A percentile compares a stretch with the other conserved stretches of the same genome.
These are phyloP conservation scores for Auricularia sp. DNA, from an alignment of 768 basidiomycete genomes.

Conservation along the genomic window DNA sequence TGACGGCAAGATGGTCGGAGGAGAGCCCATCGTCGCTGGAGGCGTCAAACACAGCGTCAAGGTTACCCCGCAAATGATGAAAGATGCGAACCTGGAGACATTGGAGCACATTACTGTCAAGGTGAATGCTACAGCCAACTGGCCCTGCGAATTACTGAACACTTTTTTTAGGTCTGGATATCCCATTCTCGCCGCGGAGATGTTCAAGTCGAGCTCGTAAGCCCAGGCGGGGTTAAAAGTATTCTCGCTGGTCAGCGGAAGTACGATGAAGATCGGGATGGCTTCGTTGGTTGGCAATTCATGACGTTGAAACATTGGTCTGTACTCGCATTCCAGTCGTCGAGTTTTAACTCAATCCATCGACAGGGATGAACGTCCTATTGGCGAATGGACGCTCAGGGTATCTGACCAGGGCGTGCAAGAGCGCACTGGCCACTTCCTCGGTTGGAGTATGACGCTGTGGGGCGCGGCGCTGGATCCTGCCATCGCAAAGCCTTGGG, in stretches of 20 bases:
- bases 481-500: constrained; percentile 46
- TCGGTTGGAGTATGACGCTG: constrained; percentile 85
- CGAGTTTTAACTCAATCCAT: not conserved
- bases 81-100: constrained; percentile 67
- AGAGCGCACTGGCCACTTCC: constrained; percentile 50
- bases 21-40: constrained; percentile 50
- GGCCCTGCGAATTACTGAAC: not conserved
- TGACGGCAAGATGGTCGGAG: constrained; percentile 46
- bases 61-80: constrained; percentile 56
- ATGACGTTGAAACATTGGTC: constrained; percentile 98
- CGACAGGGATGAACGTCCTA: constrained; percentile 80
- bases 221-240: constrained; percentile 79
- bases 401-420: constrained; percentile 72
- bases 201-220: constrained; percentile 80
- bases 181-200: constrained; percentile 80
- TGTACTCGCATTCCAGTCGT: constrained; percentile 16
- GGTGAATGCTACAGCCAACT: constrained; percentile 17
- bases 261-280: constrained; percentile 51
- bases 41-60: constrained; percentile 58
- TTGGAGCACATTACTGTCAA: constrained; percentile 88
- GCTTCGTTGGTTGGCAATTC: constrained; percentile 94
- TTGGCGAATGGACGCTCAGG: constrained; percentile 82
- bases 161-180: constrained; percentile 53
- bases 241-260: constrained; percentile 65
- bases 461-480: constrained; percentile 86